Base-by-base conservation (phyloP, 2,329 filamentous ascomycete species). In the Emericellopsis atlantica region DNA sequence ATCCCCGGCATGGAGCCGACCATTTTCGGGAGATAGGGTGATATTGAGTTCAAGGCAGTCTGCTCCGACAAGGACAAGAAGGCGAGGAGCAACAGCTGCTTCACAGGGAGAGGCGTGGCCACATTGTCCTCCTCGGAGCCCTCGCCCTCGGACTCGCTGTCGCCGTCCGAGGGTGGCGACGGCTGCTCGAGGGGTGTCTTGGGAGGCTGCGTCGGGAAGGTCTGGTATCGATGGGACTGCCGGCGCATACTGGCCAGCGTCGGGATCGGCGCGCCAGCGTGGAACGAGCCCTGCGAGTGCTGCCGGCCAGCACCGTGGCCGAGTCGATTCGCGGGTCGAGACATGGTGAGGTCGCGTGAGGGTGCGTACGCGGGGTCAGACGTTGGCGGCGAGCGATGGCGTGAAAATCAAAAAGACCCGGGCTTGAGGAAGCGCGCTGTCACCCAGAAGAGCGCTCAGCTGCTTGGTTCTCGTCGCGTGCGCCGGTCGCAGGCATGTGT, bases 31-130 rank as follows among this genome's bases (percentile, higher is more conserved):
- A 98, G 75, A 59, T 98, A 98, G 1, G 92, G 92, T 10, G 83
- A 84, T 53, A 98, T 95, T 18, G 88, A 95, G 60, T 98, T 98
- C 55, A 98, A 74, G 1, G 92, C 92, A 0, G 90, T 96, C 67
- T 98, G 92, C 58, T 98, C 92, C 41, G 85, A 84, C 18, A 98
- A 71, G 6, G 89, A 89, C 45, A 98, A 84, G 48, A 95, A 66
- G 1, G 90, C 90, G 29, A 98, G 68, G 11, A 96, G 75, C 5
- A 79, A 72, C 45, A 98, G 80, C 65, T 96, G 92, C 49, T 72
- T 78, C 48, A 78, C 77, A 0, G 92, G 92, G 15, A 98, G 64
- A 0, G 90, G 89, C 2, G 86, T 85, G 48, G 76, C 72, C 48
- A 72, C 62, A 46, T 37, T 33, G 35, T 54, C 49, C 11, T 59